Percentiles rank a stretch among this genome's conserved stretches.
Conservation (phyloP, 2,329 filamentous ascomycete genomes). For the Sporothrix euskadiensis region DNA sequence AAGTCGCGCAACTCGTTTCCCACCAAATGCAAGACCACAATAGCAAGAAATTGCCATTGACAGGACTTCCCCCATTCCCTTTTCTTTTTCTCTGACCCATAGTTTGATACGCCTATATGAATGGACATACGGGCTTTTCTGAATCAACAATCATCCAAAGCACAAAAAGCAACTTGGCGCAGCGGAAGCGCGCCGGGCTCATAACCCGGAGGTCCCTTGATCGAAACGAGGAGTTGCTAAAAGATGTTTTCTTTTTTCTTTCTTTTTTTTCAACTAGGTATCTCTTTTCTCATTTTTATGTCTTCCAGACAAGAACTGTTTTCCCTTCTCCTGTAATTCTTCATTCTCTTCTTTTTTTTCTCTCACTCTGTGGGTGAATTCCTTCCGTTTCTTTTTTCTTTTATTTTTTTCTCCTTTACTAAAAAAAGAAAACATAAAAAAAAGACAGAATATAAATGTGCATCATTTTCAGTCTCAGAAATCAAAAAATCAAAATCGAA, state of each 20-base stretch:
- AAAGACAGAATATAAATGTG: too few relatives aligned
- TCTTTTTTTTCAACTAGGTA: neutral
- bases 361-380: too few relatives aligned
- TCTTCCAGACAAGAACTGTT: neutral
- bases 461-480: too few relatives aligned
- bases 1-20: conserved; percentile 16
- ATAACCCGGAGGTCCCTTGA: conserved; percentile 32
- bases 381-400: neutral
- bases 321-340: neutral
- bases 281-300: neutral
- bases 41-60: conserved; percentile 19
- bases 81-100: neutral
- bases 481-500: too few relatives aligned
- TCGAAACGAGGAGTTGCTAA: conserved; percentile 32
- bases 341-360: neutral
- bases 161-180: conserved; percentile 30
- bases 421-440: too few relatives aligned
- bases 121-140: neutral
- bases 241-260: conserved; percentile 13
- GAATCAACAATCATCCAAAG: neutral
- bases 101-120: neutral
- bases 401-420: neutral
- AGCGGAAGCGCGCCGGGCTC: conserved; percentile 32
- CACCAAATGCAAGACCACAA: conserved; percentile 1
- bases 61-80: neutral